A percentile compares a stretch with the other conserved stretches of the same genome.
These are phyloP conservation scores for Hondaea fermentalgiana DNA, from an alignment of 108 stramenopile species.

Conservation along the genomic window DNA sequence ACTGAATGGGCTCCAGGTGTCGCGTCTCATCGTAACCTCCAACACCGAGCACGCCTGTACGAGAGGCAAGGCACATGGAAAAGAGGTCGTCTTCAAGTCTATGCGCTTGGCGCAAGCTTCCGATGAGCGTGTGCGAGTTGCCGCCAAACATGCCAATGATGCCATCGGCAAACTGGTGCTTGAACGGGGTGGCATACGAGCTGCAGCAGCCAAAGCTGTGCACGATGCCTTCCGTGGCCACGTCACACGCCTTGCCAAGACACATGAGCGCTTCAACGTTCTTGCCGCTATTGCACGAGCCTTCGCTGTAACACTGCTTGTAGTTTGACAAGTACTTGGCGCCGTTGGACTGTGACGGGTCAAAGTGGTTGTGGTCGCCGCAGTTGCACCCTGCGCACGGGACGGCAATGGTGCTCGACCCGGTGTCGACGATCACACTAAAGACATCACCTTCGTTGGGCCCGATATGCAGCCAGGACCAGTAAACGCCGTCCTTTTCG, in stretches of 20 bases:
- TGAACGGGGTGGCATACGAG: background rate
- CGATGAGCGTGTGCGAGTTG: background rate
- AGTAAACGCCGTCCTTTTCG: background rate
- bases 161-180: background rate
- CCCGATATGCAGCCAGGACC: background rate
- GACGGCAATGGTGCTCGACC: background rate
- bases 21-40: background rate
- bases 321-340: background rate
- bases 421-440: constrained; percentile 10
- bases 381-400: background rate
- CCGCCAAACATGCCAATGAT: background rate
- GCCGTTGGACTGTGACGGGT: background rate
- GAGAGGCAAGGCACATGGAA: background rate
- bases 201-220: background rate
- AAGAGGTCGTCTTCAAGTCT: background rate
- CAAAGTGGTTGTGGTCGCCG: background rate
- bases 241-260: background rate
- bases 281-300: background rate
- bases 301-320: background rate
- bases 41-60: background rate
- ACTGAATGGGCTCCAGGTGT: constrained; percentile 3
- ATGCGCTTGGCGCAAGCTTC: background rate
- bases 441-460: background rate
- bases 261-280: background rate
- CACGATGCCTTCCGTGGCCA: background rate